A percentile compares a stretch with the other conserved stretches of the same genome.
Conservation (phyloP, 202 grass and related monocot species). For the Bolboschoenoplectus hybrid region DNA sequence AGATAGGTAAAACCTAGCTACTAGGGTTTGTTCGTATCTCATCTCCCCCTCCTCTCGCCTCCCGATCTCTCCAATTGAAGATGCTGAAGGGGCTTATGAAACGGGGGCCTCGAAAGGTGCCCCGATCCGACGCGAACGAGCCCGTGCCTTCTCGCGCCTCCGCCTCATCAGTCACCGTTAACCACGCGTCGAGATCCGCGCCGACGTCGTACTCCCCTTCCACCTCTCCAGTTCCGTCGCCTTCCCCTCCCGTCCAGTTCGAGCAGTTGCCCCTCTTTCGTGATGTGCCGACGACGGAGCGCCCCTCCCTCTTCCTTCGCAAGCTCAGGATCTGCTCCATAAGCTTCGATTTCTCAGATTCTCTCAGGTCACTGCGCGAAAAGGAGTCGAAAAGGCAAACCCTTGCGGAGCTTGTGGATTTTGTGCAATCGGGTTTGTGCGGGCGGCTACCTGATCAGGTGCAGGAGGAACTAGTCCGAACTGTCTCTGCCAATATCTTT, state of each 20-base stretch:
- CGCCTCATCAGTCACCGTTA: slow-evolving; percentile 65
- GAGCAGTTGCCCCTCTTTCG: slow-evolving; percentile 79
- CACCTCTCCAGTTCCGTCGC: slow-evolving; percentile 34
- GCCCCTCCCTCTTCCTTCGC: slow-evolving; percentile 65
- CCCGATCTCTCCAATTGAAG: slow-evolving; percentile 35
- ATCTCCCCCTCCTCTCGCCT: slow-evolving; percentile 39
- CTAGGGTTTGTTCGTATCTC: slow-evolving; percentile 22
- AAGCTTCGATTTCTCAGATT: slow-evolving; percentile 77
- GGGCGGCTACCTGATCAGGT: slow-evolving; percentile 63
- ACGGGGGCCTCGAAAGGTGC: slow-evolving; percentile 66
- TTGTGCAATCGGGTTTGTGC: slow-evolving; percentile 60
- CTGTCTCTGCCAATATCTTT: slow-evolving; percentile 78
- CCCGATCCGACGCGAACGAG: slow-evolving; percentile 56
- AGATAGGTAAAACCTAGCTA: background rate
- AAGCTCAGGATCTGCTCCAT: slow-evolving; percentile 84
- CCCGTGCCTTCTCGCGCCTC: slow-evolving; percentile 36
- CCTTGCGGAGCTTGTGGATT: slow-evolving; percentile 82
- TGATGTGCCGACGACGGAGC: slow-evolving; percentile 62
- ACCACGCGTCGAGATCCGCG: slow-evolving; percentile 68
- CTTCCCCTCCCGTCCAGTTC: slow-evolving; percentile 54
- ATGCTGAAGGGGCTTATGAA: slow-evolving; percentile 98
- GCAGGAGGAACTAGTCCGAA: slow-evolving; percentile 67
- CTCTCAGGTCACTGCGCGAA: slow-evolving; percentile 68
- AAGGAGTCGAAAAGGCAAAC: slow-evolving; percentile 91
- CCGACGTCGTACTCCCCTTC: slow-evolving; percentile 51